phyloP scores from a whole-genome alignment of 148 eudicot species.

The Vaccinium corymbosum region DNA sequence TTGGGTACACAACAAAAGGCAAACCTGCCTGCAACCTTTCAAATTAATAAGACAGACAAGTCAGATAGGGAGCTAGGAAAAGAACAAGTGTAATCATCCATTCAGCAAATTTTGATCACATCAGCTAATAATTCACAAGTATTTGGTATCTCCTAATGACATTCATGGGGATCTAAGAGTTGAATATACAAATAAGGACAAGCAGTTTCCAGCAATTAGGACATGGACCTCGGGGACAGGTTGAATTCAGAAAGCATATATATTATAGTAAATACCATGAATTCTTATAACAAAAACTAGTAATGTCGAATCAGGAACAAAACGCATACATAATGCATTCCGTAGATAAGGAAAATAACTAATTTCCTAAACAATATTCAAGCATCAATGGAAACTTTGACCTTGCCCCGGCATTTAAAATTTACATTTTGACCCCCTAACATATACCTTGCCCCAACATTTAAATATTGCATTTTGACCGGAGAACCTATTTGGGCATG shows the following conservation, averaged over 20 bases:
- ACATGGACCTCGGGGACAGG: background rate
- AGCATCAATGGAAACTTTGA: background rate
- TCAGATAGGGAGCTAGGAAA: constrained; percentile 8
- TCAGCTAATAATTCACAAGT: background rate
- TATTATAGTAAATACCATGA: background rate
- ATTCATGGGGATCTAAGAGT: background rate
- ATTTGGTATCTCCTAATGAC: background rate
- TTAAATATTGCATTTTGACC: background rate
- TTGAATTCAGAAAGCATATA: background rate
- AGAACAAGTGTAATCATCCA: background rate
- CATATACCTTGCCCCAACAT: background rate
- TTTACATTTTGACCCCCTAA: background rate
- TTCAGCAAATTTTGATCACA: constrained; percentile 3
- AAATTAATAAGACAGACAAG: constrained; percentile 22
- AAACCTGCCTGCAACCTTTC: constrained; percentile 75
- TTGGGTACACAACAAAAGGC: constrained; percentile 76
- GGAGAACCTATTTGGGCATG: background rate
- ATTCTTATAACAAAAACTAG: background rate
- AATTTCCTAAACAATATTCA: background rate
- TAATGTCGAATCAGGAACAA: background rate
- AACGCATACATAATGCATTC: background rate
- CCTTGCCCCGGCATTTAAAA: background rate
- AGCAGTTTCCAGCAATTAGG: background rate
- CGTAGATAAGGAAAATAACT: background rate
- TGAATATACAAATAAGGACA: background rate